Percentiles rank a stretch among this genome's conserved stretches.
phyloP scores from a whole-genome alignment of 345 rosid genomes.

The Mangifera indica region DNA sequence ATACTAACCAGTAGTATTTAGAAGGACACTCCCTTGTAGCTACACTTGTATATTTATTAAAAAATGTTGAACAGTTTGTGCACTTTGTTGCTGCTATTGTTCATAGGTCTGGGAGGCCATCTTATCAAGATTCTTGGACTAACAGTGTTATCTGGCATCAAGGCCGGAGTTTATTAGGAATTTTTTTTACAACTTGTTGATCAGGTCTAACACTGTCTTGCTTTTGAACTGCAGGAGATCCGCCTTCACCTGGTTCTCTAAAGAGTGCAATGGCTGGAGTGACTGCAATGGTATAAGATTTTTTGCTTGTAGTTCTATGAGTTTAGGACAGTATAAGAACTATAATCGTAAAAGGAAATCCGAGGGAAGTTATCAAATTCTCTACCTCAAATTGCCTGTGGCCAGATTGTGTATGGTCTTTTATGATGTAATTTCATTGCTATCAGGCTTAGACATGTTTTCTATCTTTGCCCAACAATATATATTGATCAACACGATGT shows the following conservation, averaged over 20 bases:
- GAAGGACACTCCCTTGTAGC: background rate
- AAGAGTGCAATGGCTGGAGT: constrained; percentile 51
- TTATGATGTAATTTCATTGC: background rate
- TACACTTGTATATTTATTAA: background rate
- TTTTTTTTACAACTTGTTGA: constrained; percentile 13
- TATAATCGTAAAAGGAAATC: background rate
- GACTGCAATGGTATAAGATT: constrained; percentile 51
- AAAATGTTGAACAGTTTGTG: background rate
- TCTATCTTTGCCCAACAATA: background rate
- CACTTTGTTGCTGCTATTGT: background rate
- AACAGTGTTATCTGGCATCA: constrained; percentile 53
- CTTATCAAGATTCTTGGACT: constrained; percentile 52
- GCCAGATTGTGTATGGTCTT: background rate
- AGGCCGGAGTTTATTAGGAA: constrained; percentile 21
- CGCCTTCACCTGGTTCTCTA: constrained; percentile 50
- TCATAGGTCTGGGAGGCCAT: constrained; percentile 63
- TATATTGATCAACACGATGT: background rate
- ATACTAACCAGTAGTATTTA: no score
- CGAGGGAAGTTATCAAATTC: background rate
- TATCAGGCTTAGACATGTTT: background rate
- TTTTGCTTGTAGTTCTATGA: constrained; percentile 6
- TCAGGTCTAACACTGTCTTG: background rate
- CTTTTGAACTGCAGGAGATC: constrained; percentile 41
- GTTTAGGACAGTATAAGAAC: no score
- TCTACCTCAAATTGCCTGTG: no score